Conservation (phyloP, 805 yeast species). For the Sugiyamaella americana region DNA sequence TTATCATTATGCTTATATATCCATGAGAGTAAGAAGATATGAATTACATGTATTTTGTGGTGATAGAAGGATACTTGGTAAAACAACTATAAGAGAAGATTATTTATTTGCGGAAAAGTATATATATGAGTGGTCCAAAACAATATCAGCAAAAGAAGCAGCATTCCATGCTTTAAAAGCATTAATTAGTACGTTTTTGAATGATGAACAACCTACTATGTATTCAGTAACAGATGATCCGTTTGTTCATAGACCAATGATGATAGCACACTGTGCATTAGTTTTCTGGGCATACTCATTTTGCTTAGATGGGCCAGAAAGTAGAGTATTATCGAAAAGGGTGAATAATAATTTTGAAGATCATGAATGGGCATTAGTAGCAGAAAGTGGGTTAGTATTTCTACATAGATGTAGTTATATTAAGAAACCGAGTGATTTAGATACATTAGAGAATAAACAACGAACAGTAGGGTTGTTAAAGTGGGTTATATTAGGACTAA, state of each 20-base stretch:
- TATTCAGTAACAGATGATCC: conserved; percentile 19
- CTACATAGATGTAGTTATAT: conserved; percentile 35
- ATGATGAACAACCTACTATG: conserved; percentile 1
- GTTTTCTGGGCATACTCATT: conserved; percentile 29
- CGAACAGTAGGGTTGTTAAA: conserved; percentile 48
- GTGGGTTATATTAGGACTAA: conserved; percentile 13
- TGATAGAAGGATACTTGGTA: conserved; percentile 72
- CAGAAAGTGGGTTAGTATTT: conserved; percentile 46
- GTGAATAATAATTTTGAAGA: conserved; percentile 14
- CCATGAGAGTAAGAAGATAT: conserved; percentile 66
- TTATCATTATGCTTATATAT: conserved; percentile 64
- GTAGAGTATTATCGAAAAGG: conserved; percentile 16
- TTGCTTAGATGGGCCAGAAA: conserved; percentile 28
- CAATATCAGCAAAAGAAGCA: conserved; percentile 35
- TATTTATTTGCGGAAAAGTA: conserved; percentile 44
- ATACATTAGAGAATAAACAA: conserved; percentile 37
- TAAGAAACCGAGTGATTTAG: conserved; percentile 10
- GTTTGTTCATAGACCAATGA: conserved; percentile 23
- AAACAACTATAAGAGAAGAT: conserved; percentile 45
- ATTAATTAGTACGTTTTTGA: conserved; percentile 32
- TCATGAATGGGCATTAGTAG: conserved; percentile 28
- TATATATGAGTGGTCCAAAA: conserved; percentile 46
- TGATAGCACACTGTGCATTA: conserved; percentile 24
- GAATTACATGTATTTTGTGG: conserved; percentile 70
- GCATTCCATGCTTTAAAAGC: neutral